Evolutionary conservation across 768 basidiomycete species (phyloP).

Genomic region (Tulasnella sp.): DNA sequence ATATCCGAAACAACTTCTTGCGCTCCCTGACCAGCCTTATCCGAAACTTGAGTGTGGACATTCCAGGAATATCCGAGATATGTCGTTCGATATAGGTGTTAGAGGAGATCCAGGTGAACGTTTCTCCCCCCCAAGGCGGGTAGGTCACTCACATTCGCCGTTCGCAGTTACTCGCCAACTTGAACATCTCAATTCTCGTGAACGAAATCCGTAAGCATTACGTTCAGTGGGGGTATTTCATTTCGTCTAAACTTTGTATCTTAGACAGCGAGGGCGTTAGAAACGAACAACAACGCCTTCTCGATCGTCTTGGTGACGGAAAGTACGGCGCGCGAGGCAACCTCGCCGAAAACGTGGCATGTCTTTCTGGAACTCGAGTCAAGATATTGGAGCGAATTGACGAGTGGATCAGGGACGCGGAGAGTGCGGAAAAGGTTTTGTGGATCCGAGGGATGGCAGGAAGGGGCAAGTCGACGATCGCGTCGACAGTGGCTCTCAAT

Average conservation of each 20-base stretch:
- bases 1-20: no score
- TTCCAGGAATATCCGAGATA: no score
- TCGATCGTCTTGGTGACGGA: neutral
- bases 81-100: neutral
- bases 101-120: neutral
- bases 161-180: neutral
- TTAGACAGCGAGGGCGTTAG: neutral
- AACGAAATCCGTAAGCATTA: neutral
- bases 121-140: neutral
- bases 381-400: neutral
- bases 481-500: neutral
- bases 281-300: neutral
- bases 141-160: neutral
- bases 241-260: no score
- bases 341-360: neutral
- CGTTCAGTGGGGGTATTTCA: neutral
- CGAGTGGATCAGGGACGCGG: neutral
- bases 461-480: neutral
- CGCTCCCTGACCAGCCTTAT: no score
- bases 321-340: neutral
- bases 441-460: neutral
- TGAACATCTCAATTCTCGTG: neutral
- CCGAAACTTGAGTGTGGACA: no score
- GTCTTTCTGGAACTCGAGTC: neutral
- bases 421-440: neutral